Conservation (phyloP, 169 alveolate genomes). For the Cryptosporidium xiaoi region DNA sequence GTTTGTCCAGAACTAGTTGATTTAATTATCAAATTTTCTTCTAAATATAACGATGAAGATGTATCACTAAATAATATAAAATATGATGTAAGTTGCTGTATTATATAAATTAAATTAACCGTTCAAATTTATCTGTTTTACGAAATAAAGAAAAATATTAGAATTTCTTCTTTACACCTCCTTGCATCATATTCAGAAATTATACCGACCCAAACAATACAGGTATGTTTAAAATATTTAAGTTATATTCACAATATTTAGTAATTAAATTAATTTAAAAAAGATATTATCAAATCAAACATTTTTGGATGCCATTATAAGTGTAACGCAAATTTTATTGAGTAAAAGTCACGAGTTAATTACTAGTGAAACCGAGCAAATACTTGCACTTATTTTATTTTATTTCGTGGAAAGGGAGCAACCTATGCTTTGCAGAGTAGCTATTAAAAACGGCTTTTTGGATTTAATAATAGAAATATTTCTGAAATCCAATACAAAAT, state of each 20-base stretch:
- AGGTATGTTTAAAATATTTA: constrained; percentile 13
- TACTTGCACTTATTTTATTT: constrained; percentile 26
- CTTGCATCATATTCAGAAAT: constrained; percentile 15
- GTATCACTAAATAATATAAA: constrained; percentile 1
- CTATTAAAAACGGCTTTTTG: constrained; percentile 55
- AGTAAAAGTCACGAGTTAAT: constrained; percentile 15
- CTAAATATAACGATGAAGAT: background rate
- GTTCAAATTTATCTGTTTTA: background rate
- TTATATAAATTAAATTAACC: background rate
- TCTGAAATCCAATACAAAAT: background rate
- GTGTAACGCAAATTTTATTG: constrained; percentile 12
- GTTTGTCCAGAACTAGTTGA: constrained; percentile 68
- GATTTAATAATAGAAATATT: constrained; percentile 7
- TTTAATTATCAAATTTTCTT: constrained; percentile 5
- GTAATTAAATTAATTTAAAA: background rate
- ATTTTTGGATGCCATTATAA: constrained; percentile 21
- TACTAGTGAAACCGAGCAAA: constrained; percentile 49
- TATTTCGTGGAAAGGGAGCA: constrained; percentile 43
- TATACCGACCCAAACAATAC: constrained; percentile 21
- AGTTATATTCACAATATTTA: background rate
- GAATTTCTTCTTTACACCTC: constrained; percentile 28
- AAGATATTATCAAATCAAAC: constrained; percentile 65
- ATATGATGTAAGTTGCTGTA: constrained; percentile 4
- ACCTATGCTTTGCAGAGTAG: constrained; percentile 66
- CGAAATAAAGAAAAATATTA: constrained; percentile 9